Conservation (phyloP, 352 stramenopile species). For the Plasmopara viticola region DNA sequence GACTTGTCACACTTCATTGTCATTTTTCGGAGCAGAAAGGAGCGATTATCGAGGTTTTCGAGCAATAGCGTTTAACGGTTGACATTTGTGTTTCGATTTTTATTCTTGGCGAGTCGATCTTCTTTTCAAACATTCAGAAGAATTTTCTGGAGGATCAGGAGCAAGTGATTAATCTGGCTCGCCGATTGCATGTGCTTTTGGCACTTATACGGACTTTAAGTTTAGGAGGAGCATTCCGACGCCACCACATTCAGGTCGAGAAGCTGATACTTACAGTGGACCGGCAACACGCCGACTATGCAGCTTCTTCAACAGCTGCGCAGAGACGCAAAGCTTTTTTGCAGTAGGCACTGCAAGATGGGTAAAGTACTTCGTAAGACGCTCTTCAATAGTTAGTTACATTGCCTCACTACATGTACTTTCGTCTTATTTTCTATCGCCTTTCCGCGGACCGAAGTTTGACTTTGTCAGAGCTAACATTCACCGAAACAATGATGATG, state of each 20-base stretch:
- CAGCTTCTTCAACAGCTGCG: slow-evolving; percentile 43
- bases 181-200: slow-evolving; percentile 37
- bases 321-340: slow-evolving; percentile 53
- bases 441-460: too few relatives aligned
- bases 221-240: slow-evolving; percentile 31
- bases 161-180: slow-evolving; percentile 6
- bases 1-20: slow-evolving; percentile 7
- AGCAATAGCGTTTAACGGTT: slow-evolving; percentile 21
- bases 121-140: slow-evolving; percentile 21
- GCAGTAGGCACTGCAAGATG: slow-evolving; percentile 23
- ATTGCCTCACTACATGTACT: slow-evolving; percentile 1
- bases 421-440: slow-evolving; percentile 4
- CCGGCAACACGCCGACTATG: too few relatives aligned
- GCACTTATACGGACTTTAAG: slow-evolving; percentile 36
- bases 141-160: slow-evolving; percentile 11
- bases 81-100: slow-evolving; percentile 26
- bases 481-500: not conserved
- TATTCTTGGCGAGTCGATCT: slow-evolving; percentile 14
- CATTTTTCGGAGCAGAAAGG: not conserved
- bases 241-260: slow-evolving; percentile 28
- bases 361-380: not conserved
- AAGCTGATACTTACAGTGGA: slow-evolving; percentile 25
- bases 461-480: not conserved
- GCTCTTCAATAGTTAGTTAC: slow-evolving; percentile 7
- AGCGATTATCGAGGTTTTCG: slow-evolving; percentile 14